Evolutionary conservation across 2,329 filamentous ascomycete genomes (phyloP).

Genomic region (Paecilomyces sp.): DNA sequence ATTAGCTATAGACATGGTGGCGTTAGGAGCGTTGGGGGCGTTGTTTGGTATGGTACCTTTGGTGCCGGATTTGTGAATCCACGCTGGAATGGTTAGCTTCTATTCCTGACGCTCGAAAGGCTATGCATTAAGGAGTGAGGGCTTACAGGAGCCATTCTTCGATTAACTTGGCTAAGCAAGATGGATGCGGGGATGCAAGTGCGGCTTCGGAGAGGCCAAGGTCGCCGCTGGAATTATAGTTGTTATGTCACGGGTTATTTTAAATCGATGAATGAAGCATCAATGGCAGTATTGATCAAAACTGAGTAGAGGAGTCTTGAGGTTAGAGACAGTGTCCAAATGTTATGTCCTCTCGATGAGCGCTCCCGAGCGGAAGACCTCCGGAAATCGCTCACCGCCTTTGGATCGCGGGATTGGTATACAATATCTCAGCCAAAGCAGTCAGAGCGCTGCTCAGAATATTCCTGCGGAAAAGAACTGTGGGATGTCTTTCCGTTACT

Average conservation of each 20-base stretch:
- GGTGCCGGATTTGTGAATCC: slow-evolving; percentile 42
- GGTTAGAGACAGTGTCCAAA: neutral
- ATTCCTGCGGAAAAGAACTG: neutral
- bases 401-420: neutral
- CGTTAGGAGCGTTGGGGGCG: slow-evolving; percentile 2
- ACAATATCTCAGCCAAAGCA: neutral
- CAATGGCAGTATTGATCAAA: neutral
- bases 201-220: neutral
- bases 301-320: neutral
- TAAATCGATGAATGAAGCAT: neutral
- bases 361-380: neutral
- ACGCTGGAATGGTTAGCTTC: slow-evolving; percentile 26
- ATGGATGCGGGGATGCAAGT: neutral
- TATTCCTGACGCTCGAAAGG: neutral
- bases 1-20: neutral
- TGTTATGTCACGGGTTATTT: neutral
- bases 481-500: neutral
- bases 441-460: too few species aligned
- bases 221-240: neutral
- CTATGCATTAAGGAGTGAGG: neutral
- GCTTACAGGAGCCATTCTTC: slow-evolving; percentile 28
- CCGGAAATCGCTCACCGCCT: neutral
- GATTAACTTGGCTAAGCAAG: neutral
- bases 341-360: neutral
- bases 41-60: slow-evolving; percentile 24